Percentiles rank a stretch among this genome's conserved stretches.
Conservation (phyloP, 2,329 filamentous ascomycete genomes). For the Lecanicillium sp. region DNA sequence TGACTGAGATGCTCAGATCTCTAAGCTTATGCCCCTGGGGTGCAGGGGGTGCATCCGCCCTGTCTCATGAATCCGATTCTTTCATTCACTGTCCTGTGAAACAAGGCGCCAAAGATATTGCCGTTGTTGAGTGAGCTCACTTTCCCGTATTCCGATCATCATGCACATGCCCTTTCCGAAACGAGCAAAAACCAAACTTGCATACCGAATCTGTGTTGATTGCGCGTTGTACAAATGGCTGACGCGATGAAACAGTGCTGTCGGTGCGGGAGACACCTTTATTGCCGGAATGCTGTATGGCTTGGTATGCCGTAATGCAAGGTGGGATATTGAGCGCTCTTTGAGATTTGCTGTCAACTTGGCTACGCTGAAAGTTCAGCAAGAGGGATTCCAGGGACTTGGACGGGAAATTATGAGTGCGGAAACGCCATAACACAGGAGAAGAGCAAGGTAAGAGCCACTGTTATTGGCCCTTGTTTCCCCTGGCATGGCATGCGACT, state of each 20-base stretch:
- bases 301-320: slow-evolving; percentile 36
- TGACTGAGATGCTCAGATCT: slow-evolving; percentile 24
- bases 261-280: slow-evolving; percentile 71
- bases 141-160: too few species aligned
- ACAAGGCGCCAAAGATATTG: slow-evolving; percentile 26
- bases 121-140: slow-evolving; percentile 57
- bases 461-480: too few species aligned
- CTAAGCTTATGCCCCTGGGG: slow-evolving; percentile 54
- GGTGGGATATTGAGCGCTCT: slow-evolving; percentile 39
- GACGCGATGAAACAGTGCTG: slow-evolving; percentile 38
- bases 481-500: too few species aligned
- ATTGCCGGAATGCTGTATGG: slow-evolving; percentile 62
- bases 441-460: too few species aligned
- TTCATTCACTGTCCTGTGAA: slow-evolving; percentile 32
- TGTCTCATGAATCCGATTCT: slow-evolving; percentile 20
- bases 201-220: too few species aligned
- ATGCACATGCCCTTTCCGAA: too few species aligned
- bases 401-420: slow-evolving; percentile 18
- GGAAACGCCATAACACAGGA: background rate
- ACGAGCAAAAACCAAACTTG: too few species aligned
- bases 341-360: slow-evolving; percentile 56
- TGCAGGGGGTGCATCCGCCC: slow-evolving; percentile 32
- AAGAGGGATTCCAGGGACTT: slow-evolving; percentile 55
- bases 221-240: background rate
- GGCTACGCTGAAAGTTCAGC: slow-evolving; percentile 59